A percentile compares a stretch with the other conserved stretches of the same genome.
These are phyloP conservation scores for Lagenidium giganteum DNA, from an alignment of 352 stramenopile species.

Conservation along the genomic window DNA sequence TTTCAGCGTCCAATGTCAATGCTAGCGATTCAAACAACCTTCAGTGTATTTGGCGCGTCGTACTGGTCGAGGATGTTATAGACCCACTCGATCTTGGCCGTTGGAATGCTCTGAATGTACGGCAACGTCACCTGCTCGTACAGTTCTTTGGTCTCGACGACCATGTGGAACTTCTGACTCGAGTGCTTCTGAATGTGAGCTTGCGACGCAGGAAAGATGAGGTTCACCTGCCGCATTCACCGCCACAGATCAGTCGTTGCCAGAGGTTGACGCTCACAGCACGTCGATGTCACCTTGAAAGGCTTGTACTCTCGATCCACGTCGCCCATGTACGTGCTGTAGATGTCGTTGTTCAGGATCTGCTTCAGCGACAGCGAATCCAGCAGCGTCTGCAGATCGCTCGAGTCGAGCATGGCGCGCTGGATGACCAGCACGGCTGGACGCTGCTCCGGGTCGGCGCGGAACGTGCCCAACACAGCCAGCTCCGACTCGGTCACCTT, in stretches of 20 bases:
- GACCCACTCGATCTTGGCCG: conserved; percentile 81
- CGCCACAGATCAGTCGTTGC: not conserved
- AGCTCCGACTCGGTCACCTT: conserved; percentile 62
- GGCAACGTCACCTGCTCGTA: conserved; percentile 70
- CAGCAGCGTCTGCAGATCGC: conserved; percentile 35
- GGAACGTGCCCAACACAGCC: conserved; percentile 66
- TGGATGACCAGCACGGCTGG: conserved; percentile 65
- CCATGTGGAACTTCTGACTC: conserved; percentile 79
- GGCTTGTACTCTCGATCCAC: conserved; percentile 59
- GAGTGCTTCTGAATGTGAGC: conserved; percentile 80
- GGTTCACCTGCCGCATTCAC: conserved; percentile 38
- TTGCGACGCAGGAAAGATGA: conserved; percentile 80
- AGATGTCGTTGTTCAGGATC: conserved; percentile 79
- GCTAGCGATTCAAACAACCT: not conserved
- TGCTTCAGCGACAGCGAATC: conserved; percentile 54
- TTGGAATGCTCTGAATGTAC: conserved; percentile 72
- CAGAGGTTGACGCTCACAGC: not conserved
- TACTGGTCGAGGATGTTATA: conserved; percentile 88
- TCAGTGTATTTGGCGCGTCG: conserved; percentile 12
- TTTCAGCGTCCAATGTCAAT: conserved; percentile 3
- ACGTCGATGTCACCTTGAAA: conserved; percentile 56
- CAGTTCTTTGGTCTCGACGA: conserved; percentile 73
- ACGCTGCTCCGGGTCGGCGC: conserved; percentile 50
- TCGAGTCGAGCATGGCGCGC: conserved; percentile 48
- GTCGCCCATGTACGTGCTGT: conserved; percentile 72